phyloP scores from a whole-genome alignment of 2,329 filamentous ascomycete genomes.

The Aspergillus carbonarius region DNA sequence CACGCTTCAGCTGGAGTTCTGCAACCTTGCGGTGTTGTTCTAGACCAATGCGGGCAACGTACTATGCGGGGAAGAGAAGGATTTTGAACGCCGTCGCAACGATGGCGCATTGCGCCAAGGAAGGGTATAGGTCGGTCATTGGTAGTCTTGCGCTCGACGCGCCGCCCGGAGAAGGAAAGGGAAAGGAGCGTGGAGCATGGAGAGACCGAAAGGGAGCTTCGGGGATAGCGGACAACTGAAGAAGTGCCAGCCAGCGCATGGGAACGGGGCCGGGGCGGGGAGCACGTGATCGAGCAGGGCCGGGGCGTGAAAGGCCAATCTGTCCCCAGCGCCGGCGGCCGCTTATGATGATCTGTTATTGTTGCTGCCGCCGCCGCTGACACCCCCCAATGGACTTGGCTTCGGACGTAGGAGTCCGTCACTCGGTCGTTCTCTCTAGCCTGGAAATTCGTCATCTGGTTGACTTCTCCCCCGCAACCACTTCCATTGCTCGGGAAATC shows the following conservation, averaged over 20 bases:
- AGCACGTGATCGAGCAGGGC: slow-evolving; percentile 18
- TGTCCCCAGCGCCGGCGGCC: slow-evolving; percentile 9
- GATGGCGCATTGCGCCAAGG: slow-evolving; percentile 83
- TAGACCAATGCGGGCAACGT: slow-evolving; percentile 44
- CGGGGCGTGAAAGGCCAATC: slow-evolving; percentile 16
- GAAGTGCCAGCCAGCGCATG: not conserved
- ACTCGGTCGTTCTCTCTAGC: slow-evolving; percentile 44
- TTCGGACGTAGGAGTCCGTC: slow-evolving; percentile 45
- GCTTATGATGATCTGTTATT: not conserved
- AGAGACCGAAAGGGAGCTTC: not conserved
- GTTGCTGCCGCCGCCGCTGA: not conserved
- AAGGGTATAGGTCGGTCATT: slow-evolving; percentile 82
- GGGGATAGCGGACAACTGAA: not conserved
- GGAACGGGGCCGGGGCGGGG: slow-evolving; percentile 15
- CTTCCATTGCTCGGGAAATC: slow-evolving; percentile 52
- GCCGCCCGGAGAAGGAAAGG: slow-evolving; percentile 5
- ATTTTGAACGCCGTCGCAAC: slow-evolving; percentile 87
- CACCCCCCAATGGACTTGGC: slow-evolving; percentile 38
- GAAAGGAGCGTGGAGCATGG: not conserved
- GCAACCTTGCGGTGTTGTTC: slow-evolving; percentile 6
- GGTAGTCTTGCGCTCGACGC: slow-evolving; percentile 27
- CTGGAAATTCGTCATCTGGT: slow-evolving; percentile 53
- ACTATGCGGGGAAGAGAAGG: slow-evolving; percentile 93
- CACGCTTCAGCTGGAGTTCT: not conserved
- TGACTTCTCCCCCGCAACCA: slow-evolving; percentile 51